Percentiles rank a stretch among this genome's conserved stretches.
Evolutionary conservation across 257 asterid species (phyloP).

Genomic region (Cordia subcordata): DNA sequence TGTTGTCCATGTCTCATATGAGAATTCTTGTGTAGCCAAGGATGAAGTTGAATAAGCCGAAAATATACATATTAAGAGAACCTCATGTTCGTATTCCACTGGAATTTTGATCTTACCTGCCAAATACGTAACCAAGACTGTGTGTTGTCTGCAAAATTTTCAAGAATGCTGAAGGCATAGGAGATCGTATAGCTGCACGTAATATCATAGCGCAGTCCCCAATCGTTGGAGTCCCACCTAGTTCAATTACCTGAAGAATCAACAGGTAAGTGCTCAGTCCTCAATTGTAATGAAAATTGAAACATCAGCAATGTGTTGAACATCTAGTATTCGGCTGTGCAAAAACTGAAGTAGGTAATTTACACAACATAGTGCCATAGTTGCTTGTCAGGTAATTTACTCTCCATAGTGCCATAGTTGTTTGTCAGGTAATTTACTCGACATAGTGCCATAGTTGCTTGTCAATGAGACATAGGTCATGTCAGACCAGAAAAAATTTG

Average conservation of each 20-base stretch:
- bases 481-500: no score
- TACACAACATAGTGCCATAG: no score
- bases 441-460: no score
- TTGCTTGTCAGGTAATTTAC: no score
- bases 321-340: neutral
- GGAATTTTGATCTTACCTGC: constrained; percentile 50
- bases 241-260: constrained; percentile 72
- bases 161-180: constrained; percentile 87
- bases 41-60: neutral
- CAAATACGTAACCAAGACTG: constrained; percentile 65
- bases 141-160: constrained; percentile 94
- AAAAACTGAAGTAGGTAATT: no score
- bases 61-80: neutral
- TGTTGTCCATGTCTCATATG: no score
- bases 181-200: constrained; percentile 97
- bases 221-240: constrained; percentile 90
- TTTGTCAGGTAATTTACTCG: no score
- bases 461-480: no score
- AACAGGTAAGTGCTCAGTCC: constrained; percentile 9
- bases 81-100: neutral
- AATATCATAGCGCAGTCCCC: constrained; percentile 95
- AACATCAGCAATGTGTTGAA: neutral
- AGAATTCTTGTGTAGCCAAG: constrained; percentile 8
- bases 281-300: neutral
- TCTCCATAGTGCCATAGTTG: no score